Evolutionary conservation across 75 land plant genomes (phyloP).

Genomic region (Pseudotsuga menziesii): DNA sequence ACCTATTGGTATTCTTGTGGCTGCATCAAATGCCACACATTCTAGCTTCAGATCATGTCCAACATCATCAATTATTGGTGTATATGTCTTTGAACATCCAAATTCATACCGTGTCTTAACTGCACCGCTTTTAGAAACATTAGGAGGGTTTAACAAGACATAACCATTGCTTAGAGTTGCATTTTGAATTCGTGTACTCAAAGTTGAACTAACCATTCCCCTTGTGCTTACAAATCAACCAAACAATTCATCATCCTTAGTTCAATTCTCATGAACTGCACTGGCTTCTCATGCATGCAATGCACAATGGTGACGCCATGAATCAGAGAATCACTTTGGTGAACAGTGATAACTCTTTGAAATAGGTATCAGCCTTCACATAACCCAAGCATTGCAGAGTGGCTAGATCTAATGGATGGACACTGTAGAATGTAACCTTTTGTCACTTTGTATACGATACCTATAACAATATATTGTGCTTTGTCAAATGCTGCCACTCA

Average conservation of each 20-base stretch:
- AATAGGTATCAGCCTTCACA: slow-evolving; percentile 75
- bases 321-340: slow-evolving; percentile 84
- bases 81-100: slow-evolving; percentile 50
- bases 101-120: slow-evolving; percentile 60
- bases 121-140: slow-evolving; percentile 20
- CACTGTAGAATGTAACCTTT: slow-evolving; percentile 82
- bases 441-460: slow-evolving; percentile 93
- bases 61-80: slow-evolving; percentile 58
- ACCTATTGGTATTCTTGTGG: slow-evolving; percentile 24
- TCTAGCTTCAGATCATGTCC: slow-evolving; percentile 56
- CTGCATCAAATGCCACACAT: slow-evolving; percentile 41
- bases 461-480: slow-evolving; percentile 25
- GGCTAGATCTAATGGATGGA: slow-evolving; percentile 91
- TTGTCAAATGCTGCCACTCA: background rate
- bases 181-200: slow-evolving; percentile 18
- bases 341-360: slow-evolving; percentile 92
- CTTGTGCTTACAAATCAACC: slow-evolving; percentile 34
- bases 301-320: slow-evolving; percentile 91
- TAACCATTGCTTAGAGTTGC: slow-evolving; percentile 59
- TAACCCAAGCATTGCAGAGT: slow-evolving; percentile 90
- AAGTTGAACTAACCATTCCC: slow-evolving; percentile 25
- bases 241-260: slow-evolving; percentile 84
- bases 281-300: slow-evolving; percentile 78
- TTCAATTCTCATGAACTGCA: slow-evolving; percentile 76
- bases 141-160: slow-evolving; percentile 34